Base-by-base conservation (phyloP, 305 asterid species). In the Withania somnifera region DNA sequence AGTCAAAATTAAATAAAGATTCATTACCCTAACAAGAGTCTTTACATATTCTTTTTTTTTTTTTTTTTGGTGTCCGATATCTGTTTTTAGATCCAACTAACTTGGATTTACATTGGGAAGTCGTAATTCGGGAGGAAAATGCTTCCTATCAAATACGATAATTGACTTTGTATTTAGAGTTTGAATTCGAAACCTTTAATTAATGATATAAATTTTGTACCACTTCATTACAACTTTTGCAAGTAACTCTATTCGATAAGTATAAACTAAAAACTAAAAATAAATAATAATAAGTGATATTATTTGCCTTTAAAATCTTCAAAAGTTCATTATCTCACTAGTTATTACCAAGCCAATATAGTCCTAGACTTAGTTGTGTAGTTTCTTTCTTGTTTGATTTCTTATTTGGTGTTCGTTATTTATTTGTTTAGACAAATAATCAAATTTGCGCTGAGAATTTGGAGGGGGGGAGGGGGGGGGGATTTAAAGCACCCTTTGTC, bases 391-490 rank as follows among this genome's bases (percentile, higher is more conserved):
- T 13, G 0, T 47, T 50, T 19, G 13, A 10, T 11, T 24, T 58
- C 1, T 2, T 13, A 2, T 5, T 0, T 30, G 19, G 0, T 26
- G n/a, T 60, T 4, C 11, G 2, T 0, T 26, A 60, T 1, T 0
- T 26, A 13, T 13, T 2, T 60, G 19, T 26, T 60, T 60, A 13
- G 8, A 60, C 7, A 60, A 60, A 60, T 26, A 14, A 60, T 60
- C 10, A 6, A 1, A 60, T 26, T 60, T 0, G 26, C 9, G 1
- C 15, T 2, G 19, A 1, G 1, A 60, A 57, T 11, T 57, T 4
- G 0, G 3, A 22, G 9, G 6, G 3, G 0, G 3, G 4, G 64
- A 2, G 8, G 6, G 11, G 9, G 6, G 3, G 0, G 3, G 4
- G 64, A 2, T 3, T 2, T 24, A 58, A 58, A 58, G 0, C 67